These are phyloP conservation scores for Rhodamnia argentea DNA, from an alignment of 345 rosid genomes.

Conservation along the genomic window DNA sequence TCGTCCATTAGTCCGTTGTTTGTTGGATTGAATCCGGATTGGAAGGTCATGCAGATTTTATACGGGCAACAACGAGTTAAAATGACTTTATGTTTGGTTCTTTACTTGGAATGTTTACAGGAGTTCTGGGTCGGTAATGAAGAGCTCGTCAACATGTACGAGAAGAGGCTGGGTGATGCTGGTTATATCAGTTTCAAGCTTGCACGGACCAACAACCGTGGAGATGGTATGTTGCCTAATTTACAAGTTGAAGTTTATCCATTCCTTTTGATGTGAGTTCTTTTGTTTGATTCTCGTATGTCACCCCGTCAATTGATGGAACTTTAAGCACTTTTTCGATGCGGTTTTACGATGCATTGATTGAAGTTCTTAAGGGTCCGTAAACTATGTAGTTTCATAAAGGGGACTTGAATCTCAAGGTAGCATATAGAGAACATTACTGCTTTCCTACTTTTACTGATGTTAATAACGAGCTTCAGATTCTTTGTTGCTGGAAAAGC, in stretches of 20 bases:
- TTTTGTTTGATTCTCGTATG: neutral
- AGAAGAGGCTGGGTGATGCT: constrained; percentile 77
- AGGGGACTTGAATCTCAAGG: neutral
- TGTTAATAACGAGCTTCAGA: neutral
- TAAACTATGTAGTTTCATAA: neutral
- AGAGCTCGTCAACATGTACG: constrained; percentile 74
- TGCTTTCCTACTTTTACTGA: neutral
- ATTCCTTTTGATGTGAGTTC: neutral
- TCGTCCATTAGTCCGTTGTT: neutral
- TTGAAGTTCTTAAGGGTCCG: neutral
- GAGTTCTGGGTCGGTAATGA: constrained; percentile 94
- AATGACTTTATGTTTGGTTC: neutral
- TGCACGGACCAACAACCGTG: constrained; percentile 88
- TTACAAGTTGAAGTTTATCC: neutral
- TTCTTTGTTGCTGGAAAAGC: neutral
- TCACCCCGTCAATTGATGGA: neutral
- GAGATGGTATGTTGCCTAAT: constrained; percentile 51
- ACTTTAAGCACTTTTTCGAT: neutral
- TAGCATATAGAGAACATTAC: neutral
- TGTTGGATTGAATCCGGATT: neutral
- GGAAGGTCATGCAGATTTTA: neutral
- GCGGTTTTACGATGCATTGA: neutral
- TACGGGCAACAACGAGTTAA: neutral
- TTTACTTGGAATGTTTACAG: constrained; percentile 10
- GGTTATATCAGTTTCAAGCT: constrained; percentile 77